Percentiles rank a stretch among this genome's conserved stretches.
Evolutionary conservation across 306 rosid genomes (phyloP).

Genomic region (Oxytropis ochrocephala): DNA sequence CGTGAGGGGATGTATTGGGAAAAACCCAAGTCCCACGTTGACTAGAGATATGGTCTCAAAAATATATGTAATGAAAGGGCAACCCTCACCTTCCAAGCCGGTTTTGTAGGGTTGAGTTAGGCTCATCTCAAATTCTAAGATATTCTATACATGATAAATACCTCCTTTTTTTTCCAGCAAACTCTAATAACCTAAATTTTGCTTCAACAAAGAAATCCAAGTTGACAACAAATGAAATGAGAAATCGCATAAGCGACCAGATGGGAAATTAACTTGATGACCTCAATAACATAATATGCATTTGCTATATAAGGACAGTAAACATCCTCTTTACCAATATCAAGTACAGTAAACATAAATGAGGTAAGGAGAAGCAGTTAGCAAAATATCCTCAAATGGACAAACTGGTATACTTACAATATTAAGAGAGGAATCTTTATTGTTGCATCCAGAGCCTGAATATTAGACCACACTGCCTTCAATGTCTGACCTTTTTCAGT

Average conservation of each 20-base stretch:
- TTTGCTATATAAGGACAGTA: not conserved
- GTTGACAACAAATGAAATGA: not conserved
- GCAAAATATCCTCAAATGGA: not conserved
- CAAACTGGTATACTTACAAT: slow-evolving; percentile 56
- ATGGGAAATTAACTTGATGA: not conserved
- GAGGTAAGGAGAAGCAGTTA: not conserved
- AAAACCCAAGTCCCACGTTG: too few species aligned
- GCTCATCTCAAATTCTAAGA: too few species aligned
- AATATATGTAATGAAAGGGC: too few species aligned
- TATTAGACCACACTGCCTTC: slow-evolving; percentile 43
- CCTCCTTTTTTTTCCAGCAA: not conserved
- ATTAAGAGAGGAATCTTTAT: slow-evolving; percentile 67
- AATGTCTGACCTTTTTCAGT: slow-evolving; percentile 37
- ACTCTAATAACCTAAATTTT: slow-evolving; percentile 2
- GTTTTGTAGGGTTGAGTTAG: too few species aligned
- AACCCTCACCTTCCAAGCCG: too few species aligned
- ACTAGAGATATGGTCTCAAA: too few species aligned
- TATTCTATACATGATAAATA: not conserved
- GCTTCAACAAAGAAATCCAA: slow-evolving; percentile 5
- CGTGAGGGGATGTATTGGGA: too few species aligned
- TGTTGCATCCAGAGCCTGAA: slow-evolving; percentile 54
- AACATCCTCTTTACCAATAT: not conserved
- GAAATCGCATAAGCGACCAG: not conserved
- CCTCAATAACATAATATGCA: not conserved
- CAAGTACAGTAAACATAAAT: not conserved